Evolutionary conservation across 805 yeast genomes (phyloP), one percentile per base, ranked within the genome.

Genomic region (Tetrapisispora arboricola): DNA sequence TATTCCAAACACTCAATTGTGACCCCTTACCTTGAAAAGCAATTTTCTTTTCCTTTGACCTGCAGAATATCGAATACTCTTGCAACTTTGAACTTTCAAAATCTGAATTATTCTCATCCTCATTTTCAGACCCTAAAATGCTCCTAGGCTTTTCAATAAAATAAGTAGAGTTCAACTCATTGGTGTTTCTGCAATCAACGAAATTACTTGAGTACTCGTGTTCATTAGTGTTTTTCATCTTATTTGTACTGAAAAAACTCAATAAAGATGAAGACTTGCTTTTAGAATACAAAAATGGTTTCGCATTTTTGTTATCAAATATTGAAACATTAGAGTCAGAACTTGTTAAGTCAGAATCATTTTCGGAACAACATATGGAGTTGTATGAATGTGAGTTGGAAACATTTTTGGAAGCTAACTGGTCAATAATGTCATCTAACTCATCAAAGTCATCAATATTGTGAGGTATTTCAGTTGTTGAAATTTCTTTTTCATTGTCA

Each of bases 211-310:
- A 4, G 19, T 45, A 37, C 39, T 50, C 49, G 4, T 48, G 33
- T 9, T 38, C 32, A 17, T 46, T 19, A 4, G 44, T 45, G 20
- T 50, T 51, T 27, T 50, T 49, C 27, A 45, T 48, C 16, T 44
- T 54, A 3, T 46, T 36, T 15, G 37, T 10, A 35, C 45, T 47
- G 44, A 58, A 58, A 12, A 60, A 38, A 41, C 53, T 54, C 27
- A 55, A 32, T n/a, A 60, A 21, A 1, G 64, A 59, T 2, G 53
- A 43, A 1, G 63, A 54, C 36, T 52, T 51, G 9, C 16, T 22
- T 17, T 48, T 48, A 9, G 43, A 40, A 18, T 45, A 40, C 6
- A 25, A 4, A 25, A 25, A 25, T 5, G 27, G 27, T 11, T 25
- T 10, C 13, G 7, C 12, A 4, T 25, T 25, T 6, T 11, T 4